These are phyloP conservation scores for Trebouxia sp. DNA, from an alignment of 139 green algal species.

Conservation along the genomic window DNA sequence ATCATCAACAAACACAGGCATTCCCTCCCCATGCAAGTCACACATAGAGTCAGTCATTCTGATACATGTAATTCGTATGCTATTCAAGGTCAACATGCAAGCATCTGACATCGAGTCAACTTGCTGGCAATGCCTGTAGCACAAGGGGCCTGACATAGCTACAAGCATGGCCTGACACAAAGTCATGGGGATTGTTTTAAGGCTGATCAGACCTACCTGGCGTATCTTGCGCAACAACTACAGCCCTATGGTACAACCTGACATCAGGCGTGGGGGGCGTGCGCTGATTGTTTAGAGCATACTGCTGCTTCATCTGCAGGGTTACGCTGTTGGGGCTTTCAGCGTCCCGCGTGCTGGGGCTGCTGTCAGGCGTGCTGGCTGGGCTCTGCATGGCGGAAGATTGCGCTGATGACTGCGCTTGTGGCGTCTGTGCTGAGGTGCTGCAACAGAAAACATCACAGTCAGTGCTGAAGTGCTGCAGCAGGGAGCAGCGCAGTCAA, in stretches of 20 bases:
- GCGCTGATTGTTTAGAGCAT: constrained; percentile 25
- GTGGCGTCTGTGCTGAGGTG: background rate
- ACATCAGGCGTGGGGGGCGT: constrained; percentile 79
- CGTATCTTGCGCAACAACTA: constrained; percentile 84
- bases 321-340: constrained; percentile 44
- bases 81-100: too few species aligned
- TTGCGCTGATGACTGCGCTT: background rate
- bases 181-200: background rate
- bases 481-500: background rate
- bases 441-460: background rate
- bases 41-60: too few species aligned
- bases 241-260: constrained; percentile 87
- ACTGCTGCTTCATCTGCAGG: constrained; percentile 37
- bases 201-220: constrained; percentile 20
- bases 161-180: too few species aligned
- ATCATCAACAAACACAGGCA: too few species aligned
- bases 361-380: constrained; percentile 12
- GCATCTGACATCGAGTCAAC: too few species aligned
- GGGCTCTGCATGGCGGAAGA: constrained; percentile 13
- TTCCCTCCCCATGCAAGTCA: too few species aligned
- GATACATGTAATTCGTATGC: too few species aligned
- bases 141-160: too few species aligned
- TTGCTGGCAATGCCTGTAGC: too few species aligned
- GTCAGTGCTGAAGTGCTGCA: background rate
- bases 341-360: background rate